phyloP scores from a whole-genome alignment of 2,329 filamentous ascomycete genomes.

The Leptographium lundbergii region DNA sequence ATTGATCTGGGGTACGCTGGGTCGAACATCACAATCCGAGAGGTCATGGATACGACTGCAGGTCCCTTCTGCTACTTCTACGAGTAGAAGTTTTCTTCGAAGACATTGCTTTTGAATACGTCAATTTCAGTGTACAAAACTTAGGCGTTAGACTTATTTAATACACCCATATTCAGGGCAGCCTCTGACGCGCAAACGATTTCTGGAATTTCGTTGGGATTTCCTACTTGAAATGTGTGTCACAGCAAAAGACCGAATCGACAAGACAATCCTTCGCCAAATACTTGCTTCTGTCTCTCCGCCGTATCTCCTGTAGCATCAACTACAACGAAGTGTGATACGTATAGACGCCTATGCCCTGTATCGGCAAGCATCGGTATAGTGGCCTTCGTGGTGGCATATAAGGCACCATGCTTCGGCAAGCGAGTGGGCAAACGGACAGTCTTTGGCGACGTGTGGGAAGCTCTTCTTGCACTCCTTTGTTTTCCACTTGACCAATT shows the following conservation, averaged over 20 bases:
- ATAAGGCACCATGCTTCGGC: background rate
- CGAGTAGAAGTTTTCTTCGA: background rate
- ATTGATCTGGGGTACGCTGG: constrained; percentile 20
- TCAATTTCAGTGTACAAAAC: background rate
- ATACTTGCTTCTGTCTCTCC: no score
- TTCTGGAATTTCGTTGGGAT: no score
- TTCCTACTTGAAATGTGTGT: no score
- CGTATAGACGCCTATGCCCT: no score
- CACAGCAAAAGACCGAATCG: no score
- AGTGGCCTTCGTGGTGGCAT: background rate
- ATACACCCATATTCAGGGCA: background rate
- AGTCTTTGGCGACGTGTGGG: background rate
- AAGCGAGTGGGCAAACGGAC: background rate
- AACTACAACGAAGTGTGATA: no score
- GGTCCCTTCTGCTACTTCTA: constrained; percentile 20
- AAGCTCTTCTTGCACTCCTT: background rate
- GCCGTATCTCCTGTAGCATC: no score
- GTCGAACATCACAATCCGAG: constrained; percentile 14
- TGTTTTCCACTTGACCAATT: background rate
- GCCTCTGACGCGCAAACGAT: no score
- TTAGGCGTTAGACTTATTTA: background rate
- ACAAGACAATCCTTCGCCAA: no score
- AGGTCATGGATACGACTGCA: constrained; percentile 17
- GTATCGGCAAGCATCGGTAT: background rate
- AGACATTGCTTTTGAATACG: background rate